A percentile compares a stretch with the other conserved stretches of the same genome.
These are phyloP conservation scores for Phytophthora fragariaefolia DNA, from an alignment of 352 stramenopile genomes.

Conservation along the genomic window DNA sequence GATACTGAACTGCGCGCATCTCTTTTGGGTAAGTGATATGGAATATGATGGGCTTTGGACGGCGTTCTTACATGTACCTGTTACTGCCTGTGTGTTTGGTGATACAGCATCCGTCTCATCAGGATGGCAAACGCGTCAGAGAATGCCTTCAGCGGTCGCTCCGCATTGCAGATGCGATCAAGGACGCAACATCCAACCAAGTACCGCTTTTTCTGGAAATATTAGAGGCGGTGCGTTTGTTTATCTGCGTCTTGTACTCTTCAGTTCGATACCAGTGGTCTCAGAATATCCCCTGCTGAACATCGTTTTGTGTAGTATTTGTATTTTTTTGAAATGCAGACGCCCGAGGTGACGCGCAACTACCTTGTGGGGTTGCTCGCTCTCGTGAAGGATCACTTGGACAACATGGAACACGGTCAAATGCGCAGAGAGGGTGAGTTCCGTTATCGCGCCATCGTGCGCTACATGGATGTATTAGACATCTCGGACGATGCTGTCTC, in stretches of 20 bases:
- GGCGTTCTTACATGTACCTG: constrained; percentile 9
- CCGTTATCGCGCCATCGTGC: constrained; percentile 88
- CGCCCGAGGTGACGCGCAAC: constrained; percentile 69
- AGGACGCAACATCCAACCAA: constrained; percentile 76
- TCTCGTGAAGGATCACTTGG: constrained; percentile 94
- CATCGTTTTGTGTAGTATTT: constrained; percentile 65
- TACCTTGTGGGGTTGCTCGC: constrained; percentile 83
- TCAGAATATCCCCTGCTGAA: not conserved
- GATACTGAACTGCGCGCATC: constrained; percentile 94
- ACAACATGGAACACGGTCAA: constrained; percentile 86
- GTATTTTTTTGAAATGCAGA: constrained; percentile 94
- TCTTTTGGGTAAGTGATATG: constrained; percentile 94
- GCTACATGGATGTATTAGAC: constrained; percentile 69
- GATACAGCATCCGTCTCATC: constrained; percentile 71
- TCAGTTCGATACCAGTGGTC: too few relatives aligned
- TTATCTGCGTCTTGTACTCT: not conserved
- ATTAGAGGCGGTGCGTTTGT: constrained; percentile 80
- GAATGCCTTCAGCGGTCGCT: constrained; percentile 97
- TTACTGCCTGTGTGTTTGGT: not conserved
- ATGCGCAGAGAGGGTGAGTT: constrained; percentile 76
- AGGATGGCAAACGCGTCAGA: constrained; percentile 93
- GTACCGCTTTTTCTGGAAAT: constrained; percentile 97
- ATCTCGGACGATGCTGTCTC: constrained; percentile 32
- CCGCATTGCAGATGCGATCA: constrained; percentile 94
- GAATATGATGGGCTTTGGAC: not conserved